Evolutionary conservation across 2,329 filamentous ascomycete species (phyloP), one percentile per base, ranked within the genome.

Genomic region (Calonectria hongkongensis): DNA sequence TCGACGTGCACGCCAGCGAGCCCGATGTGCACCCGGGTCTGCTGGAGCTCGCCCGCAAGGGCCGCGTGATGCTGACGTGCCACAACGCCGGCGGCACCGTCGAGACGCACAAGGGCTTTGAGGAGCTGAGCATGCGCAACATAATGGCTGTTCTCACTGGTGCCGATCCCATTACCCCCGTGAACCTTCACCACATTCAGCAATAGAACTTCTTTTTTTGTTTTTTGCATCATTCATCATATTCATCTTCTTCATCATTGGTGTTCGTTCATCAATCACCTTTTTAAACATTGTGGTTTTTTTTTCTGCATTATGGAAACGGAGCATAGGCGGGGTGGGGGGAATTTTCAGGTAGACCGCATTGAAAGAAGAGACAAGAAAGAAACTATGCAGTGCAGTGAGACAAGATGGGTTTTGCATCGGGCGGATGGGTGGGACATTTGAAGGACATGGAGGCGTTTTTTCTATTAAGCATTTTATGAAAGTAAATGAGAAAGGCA

Each of bases 21-120:
- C 92, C 92, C 4, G 71, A 82, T 47, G 86, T 92, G 2, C 86
- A 89, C 77, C 79, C 84, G 36, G 83, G 86, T 28, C 80, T 93
- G 70, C 50, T 82, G 73, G 81, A 79, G 39, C 76, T 89, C 48
- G 85, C 85, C 0, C 78, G 79, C 8, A 69, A 79, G 56, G 83
- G 85, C 0, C 87, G 87, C 73, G 89, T 90, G 0, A 87, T 92
- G 84, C 80, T 94, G 68, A 90, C 92, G n/a, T 90, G 90, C 66
- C 92, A 94, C 80, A 93, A 93, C 75, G 92, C 92, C 1, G 92
- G 92, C 0, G 91, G 91, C 4, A 93, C 91, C 43, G 86, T 93
- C 16, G 91, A 93, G 81, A 92, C 92, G 73, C 91, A 92, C 77
- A 81, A 89, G n/a, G 91, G 90, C 4, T 93, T 94, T 75, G 92